A percentile compares a stretch with the other conserved stretches of the same genome.
These are phyloP conservation scores for Neurospora sp. DNA, from an alignment of 495 filamentous ascomycete species.

Conservation along the genomic window DNA sequence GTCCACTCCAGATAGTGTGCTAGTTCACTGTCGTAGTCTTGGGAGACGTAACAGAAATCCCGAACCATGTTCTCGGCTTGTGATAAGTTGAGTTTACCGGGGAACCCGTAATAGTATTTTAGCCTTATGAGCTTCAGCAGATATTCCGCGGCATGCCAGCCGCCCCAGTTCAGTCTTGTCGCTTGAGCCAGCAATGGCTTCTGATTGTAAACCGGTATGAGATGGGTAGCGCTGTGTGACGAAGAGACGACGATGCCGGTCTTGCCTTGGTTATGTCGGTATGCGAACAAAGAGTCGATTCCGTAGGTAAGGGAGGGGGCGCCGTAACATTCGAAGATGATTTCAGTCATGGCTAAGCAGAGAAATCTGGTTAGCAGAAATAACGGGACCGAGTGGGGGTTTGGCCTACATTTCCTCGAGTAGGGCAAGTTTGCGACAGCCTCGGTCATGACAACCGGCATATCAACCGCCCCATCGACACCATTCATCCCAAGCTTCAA, in stretches of 20 bases:
- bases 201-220: constrained; percentile 84
- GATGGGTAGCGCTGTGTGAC: constrained; percentile 83
- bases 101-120: constrained; percentile 81
- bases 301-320: constrained; percentile 84
- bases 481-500: constrained; percentile 83
- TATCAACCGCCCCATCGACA: constrained; percentile 57
- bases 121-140: constrained; percentile 76
- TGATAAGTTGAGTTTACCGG: constrained; percentile 68
- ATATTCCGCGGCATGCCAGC: constrained; percentile 80
- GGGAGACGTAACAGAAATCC: constrained; percentile 83
- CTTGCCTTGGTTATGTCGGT: constrained; percentile 79
- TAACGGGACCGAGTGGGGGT: background rate
- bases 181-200: constrained; percentile 76
- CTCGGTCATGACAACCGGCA: constrained; percentile 93
- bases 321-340: constrained; percentile 88
- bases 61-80: constrained; percentile 80
- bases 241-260: constrained; percentile 85
- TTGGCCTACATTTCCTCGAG: constrained; percentile 63
- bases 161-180: constrained; percentile 89
- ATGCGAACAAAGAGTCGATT: constrained; percentile 93
- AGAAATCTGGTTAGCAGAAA: background rate
- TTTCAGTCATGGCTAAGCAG: constrained; percentile 79
- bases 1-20: constrained; percentile 71
- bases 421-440: constrained; percentile 84
- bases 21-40: constrained; percentile 71